Conservation (phyloP, 768 basidiomycete species). For the Cyclocybe cylindracea region DNA sequence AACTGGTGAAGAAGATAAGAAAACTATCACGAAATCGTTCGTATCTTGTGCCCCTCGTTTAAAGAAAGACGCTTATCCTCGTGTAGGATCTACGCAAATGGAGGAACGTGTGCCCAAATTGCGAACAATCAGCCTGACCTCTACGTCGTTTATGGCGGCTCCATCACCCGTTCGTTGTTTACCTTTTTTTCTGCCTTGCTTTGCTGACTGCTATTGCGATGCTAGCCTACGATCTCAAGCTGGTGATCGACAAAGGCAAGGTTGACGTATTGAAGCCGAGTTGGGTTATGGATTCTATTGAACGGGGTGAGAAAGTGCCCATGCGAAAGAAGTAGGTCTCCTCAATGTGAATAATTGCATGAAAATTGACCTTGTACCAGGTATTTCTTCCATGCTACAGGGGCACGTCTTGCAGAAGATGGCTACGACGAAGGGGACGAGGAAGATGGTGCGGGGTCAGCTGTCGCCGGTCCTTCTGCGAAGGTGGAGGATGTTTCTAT, state of each 20-base stretch:
- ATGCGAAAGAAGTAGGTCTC: slow-evolving; percentile 62
- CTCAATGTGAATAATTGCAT: neutral
- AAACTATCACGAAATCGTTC: slow-evolving; percentile 67
- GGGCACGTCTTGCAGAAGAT: slow-evolving; percentile 43
- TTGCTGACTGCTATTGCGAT: neutral
- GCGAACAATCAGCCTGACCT: slow-evolving; percentile 53
- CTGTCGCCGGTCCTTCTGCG: neutral
- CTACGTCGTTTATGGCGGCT: slow-evolving; percentile 70
- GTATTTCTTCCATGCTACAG: slow-evolving; percentile 79
- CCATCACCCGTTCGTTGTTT: slow-evolving; percentile 57
- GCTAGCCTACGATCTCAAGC: slow-evolving; percentile 69
- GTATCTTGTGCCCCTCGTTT: slow-evolving; percentile 17
- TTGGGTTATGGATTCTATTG: slow-evolving; percentile 85
- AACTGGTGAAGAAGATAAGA: slow-evolving; percentile 68
- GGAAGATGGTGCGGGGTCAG: slow-evolving; percentile 17
- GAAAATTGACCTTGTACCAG: slow-evolving; percentile 32
- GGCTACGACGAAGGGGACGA: slow-evolving; percentile 51
- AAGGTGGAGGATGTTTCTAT: slow-evolving; percentile 12
- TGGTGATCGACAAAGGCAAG: slow-evolving; percentile 67
- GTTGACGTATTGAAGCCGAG: slow-evolving; percentile 76
- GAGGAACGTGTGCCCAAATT: slow-evolving; percentile 66
- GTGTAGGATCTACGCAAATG: slow-evolving; percentile 67
- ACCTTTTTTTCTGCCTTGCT: neutral
- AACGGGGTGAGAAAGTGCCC: slow-evolving; percentile 53
- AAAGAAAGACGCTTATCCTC: neutral